These are phyloP conservation scores for Naganishia friedmannii DNA, from an alignment of 768 basidiomycete genomes.

Conservation along the genomic window DNA sequence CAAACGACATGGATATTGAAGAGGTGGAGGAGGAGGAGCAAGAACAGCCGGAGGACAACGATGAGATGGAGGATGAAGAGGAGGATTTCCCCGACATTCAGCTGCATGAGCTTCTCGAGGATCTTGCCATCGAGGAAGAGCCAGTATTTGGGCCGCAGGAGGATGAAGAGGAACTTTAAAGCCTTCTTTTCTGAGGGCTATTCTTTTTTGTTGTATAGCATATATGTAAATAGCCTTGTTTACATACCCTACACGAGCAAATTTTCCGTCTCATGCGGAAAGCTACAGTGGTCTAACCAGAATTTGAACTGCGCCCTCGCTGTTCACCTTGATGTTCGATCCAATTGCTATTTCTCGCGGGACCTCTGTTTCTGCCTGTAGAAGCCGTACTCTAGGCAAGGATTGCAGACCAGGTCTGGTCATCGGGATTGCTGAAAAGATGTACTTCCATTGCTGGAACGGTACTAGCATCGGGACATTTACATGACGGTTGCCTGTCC, in stretches of 20 bases:
- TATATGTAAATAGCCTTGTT: not conserved
- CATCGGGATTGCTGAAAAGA: constrained; percentile 19
- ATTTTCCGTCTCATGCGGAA: not conserved
- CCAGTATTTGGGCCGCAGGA: constrained; percentile 10
- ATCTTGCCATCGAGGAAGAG: constrained; percentile 56
- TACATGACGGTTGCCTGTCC: constrained; percentile 19
- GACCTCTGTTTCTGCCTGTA: constrained; percentile 8
- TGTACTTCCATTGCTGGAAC: constrained; percentile 19
- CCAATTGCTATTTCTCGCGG: constrained; percentile 5
- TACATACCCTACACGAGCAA: not conserved
- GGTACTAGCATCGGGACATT: constrained; percentile 4
- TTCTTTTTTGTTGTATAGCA: constrained; percentile 17
- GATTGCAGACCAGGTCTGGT: not conserved
- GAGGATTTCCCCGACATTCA: constrained; percentile 82
- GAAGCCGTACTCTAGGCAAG: constrained; percentile 1
- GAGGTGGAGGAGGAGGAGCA: constrained; percentile 53
- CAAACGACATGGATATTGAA: constrained; percentile 55
- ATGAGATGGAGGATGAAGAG: constrained; percentile 61
- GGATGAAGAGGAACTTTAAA: constrained; percentile 3
- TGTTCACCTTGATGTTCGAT: not conserved
- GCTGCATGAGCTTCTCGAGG: constrained; percentile 80
- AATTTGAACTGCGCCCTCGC: constrained; percentile 11
- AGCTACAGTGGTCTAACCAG: constrained; percentile 3
- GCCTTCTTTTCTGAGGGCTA: too few relatives aligned
- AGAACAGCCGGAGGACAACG: constrained; percentile 53